phyloP scores from a whole-genome alignment of 2,329 filamentous ascomycete genomes.

The Pezicula carpinea region DNA sequence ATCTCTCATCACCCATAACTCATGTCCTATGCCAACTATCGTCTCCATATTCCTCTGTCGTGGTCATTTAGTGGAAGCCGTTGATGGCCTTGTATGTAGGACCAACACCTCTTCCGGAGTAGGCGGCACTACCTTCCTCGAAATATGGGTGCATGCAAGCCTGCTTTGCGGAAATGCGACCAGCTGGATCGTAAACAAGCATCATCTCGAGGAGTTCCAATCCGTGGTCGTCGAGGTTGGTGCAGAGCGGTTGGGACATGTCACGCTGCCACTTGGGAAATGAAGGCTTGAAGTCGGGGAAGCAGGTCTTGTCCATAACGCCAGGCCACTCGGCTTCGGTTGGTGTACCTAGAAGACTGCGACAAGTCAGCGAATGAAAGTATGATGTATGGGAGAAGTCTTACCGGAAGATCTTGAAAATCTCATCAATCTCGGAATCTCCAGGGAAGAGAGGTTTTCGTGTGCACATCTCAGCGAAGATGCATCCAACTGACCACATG shows the following conservation, averaged over 20 bases:
- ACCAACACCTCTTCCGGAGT: constrained; percentile 28
- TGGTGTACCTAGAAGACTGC: constrained; percentile 76
- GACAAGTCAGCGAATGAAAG: constrained; percentile 15
- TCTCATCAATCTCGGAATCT: constrained; percentile 90
- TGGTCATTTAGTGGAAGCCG: constrained; percentile 23
- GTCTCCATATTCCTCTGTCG: constrained; percentile 3
- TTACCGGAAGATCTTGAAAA: constrained; percentile 91
- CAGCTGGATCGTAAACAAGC: constrained; percentile 82
- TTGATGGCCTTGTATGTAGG: constrained; percentile 24
- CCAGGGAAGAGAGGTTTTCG: constrained; percentile 89
- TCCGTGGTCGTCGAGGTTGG: constrained; percentile 66
- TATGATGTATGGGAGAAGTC: constrained; percentile 15
- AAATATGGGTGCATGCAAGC: constrained; percentile 85
- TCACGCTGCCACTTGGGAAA: constrained; percentile 89
- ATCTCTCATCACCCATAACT: constrained; percentile 1
- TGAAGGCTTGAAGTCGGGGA: constrained; percentile 87
- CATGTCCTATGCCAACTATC: neutral
- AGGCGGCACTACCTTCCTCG: constrained; percentile 31
- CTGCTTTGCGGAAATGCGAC: constrained; percentile 84
- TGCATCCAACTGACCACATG: constrained; percentile 94
- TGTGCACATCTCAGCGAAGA: constrained; percentile 96
- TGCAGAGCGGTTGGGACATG: constrained; percentile 59
- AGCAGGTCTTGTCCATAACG: constrained; percentile 65
- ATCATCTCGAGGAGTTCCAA: constrained; percentile 65
- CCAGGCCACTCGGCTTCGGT: constrained; percentile 81